These are phyloP conservation scores for Brasilioporus rufonigricans DNA, from an alignment of 768 basidiomycete genomes.

Conservation along the genomic window DNA sequence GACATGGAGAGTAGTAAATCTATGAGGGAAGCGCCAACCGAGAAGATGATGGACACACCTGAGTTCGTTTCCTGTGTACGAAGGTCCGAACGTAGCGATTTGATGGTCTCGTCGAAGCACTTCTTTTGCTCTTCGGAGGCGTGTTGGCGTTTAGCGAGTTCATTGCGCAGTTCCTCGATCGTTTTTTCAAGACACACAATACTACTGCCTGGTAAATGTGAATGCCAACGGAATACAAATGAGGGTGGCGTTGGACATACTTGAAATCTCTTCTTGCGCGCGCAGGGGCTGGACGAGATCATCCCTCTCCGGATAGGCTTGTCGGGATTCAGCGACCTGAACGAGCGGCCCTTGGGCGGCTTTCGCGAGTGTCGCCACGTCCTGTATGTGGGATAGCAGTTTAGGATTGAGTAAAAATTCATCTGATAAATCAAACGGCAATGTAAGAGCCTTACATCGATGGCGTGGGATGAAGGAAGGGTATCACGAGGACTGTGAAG, in stretches of 20 bases:
- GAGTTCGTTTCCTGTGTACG: too few species aligned
- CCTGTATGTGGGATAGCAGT: not conserved
- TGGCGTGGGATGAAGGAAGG: not conserved
- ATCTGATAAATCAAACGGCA: not conserved
- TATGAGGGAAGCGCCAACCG: too few species aligned
- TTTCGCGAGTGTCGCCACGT: not conserved
- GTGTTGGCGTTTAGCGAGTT: too few species aligned
- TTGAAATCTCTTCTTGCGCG: not conserved
- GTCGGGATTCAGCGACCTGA: not conserved
- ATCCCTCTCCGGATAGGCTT: not conserved
- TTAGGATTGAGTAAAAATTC: not conserved
- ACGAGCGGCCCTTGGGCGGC: not conserved
- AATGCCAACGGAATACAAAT: not conserved
- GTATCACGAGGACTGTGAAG: not conserved
- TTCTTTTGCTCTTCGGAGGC: too few species aligned
- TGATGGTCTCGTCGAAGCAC: too few species aligned
- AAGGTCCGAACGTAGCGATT: too few species aligned
- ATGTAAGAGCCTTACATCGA: not conserved
- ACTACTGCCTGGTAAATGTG: not conserved
- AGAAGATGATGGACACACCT: too few species aligned
- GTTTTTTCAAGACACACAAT: not conserved
- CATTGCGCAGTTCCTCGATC: not conserved
- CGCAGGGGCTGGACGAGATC: not conserved
- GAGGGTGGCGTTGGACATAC: not conserved
- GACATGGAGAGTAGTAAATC: too few species aligned